Evolutionary conservation across 2,329 filamentous ascomycete genomes (phyloP).

Genomic region (Cladosporium sphaerospermum): DNA sequence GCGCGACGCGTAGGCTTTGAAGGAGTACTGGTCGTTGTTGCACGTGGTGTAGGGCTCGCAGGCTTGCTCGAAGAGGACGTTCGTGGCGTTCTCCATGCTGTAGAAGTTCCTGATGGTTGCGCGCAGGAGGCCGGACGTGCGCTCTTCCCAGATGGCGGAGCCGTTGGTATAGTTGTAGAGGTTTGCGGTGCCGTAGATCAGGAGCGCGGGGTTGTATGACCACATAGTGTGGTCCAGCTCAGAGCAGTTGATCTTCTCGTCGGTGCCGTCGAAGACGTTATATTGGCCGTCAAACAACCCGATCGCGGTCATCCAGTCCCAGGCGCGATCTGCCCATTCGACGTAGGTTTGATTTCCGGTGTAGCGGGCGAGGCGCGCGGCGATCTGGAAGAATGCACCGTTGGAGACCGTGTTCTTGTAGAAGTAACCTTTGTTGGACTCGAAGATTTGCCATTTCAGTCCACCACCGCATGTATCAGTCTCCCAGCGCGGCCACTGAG

Average conservation of each 20-base stretch:
- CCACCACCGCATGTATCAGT: constrained; percentile 61
- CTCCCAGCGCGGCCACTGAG: constrained; percentile 68
- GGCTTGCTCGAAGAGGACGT: constrained; percentile 58
- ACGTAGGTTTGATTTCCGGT: constrained; percentile 74
- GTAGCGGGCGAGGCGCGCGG: constrained; percentile 66
- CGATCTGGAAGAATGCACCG: constrained; percentile 52
- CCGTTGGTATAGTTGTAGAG: constrained; percentile 50
- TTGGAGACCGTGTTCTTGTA: constrained; percentile 56
- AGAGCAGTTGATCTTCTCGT: constrained; percentile 46
- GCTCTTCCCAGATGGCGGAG: constrained; percentile 48
- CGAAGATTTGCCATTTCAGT: constrained; percentile 79
- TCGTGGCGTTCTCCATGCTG: constrained; percentile 43
- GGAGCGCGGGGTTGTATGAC: constrained; percentile 53
- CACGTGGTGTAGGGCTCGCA: constrained; percentile 59
- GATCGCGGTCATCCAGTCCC: constrained; percentile 49
- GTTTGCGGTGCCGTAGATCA: constrained; percentile 49
- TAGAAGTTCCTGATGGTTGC: constrained; percentile 48
- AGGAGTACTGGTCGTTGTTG: constrained; percentile 65
- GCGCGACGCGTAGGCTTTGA: constrained; percentile 69
- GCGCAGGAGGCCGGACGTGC: constrained; percentile 54
- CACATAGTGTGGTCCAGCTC: constrained; percentile 48
- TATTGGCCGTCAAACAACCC: constrained; percentile 47
- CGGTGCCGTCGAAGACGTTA: constrained; percentile 51
- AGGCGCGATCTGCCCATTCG: constrained; percentile 65
- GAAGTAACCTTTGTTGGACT: constrained; percentile 61